Evolutionary conservation across 345 rosid genomes (phyloP).

Genomic region (Ricinus communis): DNA sequence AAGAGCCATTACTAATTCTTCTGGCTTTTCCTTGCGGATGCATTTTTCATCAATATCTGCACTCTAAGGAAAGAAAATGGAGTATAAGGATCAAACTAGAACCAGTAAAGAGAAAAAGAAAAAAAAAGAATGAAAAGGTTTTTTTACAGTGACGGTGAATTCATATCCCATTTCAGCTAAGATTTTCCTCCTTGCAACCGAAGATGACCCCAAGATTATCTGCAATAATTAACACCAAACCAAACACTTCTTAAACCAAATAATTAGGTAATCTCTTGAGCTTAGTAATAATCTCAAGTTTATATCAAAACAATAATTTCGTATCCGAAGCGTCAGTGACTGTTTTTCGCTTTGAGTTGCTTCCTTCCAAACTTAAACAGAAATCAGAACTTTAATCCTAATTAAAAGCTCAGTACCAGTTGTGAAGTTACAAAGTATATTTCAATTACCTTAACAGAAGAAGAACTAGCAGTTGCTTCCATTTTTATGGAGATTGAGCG

Average conservation of each 20-base stretch:
- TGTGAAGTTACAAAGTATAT: too few species aligned
- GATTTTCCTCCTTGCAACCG: constrained; percentile 62
- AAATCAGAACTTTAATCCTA: too few species aligned
- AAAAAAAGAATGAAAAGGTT: too few species aligned
- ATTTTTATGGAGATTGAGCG: constrained; percentile 24
- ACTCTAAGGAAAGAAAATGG: constrained; percentile 38
- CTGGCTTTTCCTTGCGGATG: constrained; percentile 77
- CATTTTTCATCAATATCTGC: constrained; percentile 90
- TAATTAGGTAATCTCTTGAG: not conserved
- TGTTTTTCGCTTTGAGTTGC: too few species aligned
- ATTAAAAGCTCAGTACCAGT: too few species aligned
- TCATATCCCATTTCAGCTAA: constrained; percentile 85
- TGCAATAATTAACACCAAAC: constrained; percentile 29
- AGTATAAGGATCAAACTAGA: not conserved
- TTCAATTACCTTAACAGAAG: constrained; percentile 51
- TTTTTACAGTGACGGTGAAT: constrained; percentile 66
- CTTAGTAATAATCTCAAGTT: not conserved
- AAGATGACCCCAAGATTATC: constrained; percentile 87
- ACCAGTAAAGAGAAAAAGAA: not conserved
- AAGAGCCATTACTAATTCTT: constrained; percentile 80
- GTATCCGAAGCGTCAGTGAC: too few species aligned
- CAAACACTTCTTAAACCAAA: not conserved
- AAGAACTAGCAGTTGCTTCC: constrained; percentile 40
- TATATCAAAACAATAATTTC: too few species aligned
- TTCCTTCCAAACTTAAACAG: too few species aligned